Evolutionary conservation across 768 basidiomycete species (phyloP), one percentile per base, ranked within the genome.

Genomic region (Tubosaeta sp.): DNA sequence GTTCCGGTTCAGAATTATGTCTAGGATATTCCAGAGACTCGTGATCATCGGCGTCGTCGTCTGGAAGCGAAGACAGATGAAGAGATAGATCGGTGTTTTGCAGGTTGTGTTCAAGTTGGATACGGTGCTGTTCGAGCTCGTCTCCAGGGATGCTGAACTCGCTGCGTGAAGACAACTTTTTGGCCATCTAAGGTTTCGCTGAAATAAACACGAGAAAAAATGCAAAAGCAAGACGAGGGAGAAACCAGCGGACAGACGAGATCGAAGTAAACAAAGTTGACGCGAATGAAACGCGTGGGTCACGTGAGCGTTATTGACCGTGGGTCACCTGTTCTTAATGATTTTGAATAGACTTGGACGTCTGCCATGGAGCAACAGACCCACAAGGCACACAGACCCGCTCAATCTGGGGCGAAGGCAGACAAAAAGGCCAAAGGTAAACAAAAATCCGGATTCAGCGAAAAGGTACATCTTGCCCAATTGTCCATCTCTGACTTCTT

Each of bases 311-410:
- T 50, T 33, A 4, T 42, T 17, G 33, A 55, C 58, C 60, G 1
- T 0, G 54, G 65, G 64, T 64, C 46, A 33, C 51, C 55, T 43
- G 22, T 29, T n/a, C 22, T 25, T 9, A 29, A 29, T 4, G 13
- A 19, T 10, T 16, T 16, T 27, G 8, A 16, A 44, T 43, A 22
- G 22, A 17, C 39, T 35, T 35, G 42, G 16, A 43, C 14, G 10
- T 48, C 29, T n/a, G 32, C 10, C 53, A 88, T 88, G 87, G 86
- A 88, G 55, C 81, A 86, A 50, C 80, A 81, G 63, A 79, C 79
- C 27, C 91, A 95, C 71, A 95, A 95, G 68, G 74, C 86, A 0
- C 95, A 97, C 72, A 72, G 88, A 33, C 79, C 87, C 17, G 72
- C 89, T 17, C 82, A 82, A 63, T 81, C 86, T 12, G 86, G 90